Conservation (phyloP, 164 flowering plant genomes). For the Saururus chinensis region DNA sequence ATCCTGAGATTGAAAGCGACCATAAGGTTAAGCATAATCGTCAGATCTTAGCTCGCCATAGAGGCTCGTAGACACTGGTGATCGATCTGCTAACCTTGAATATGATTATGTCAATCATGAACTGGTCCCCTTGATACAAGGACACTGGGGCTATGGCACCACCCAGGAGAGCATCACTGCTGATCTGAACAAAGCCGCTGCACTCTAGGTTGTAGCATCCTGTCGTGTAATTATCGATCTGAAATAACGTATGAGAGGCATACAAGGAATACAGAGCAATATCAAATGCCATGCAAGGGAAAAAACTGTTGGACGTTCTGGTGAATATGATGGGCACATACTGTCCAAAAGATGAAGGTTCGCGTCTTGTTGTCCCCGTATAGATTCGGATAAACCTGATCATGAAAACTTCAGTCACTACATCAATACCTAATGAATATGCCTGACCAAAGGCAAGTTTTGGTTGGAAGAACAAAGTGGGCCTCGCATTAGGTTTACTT, state of each 20-base stretch:
- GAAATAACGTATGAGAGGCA: too few species aligned
- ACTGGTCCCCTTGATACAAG: conserved; percentile 30
- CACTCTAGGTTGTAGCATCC: conserved; percentile 81
- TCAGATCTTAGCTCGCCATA: too few species aligned
- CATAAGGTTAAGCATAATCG: not conserved
- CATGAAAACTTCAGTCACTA: not conserved
- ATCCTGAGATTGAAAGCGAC: not conserved
- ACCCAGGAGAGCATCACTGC: conserved; percentile 57
- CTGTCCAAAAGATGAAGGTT: conserved; percentile 20
- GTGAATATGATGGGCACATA: conserved; percentile 5
- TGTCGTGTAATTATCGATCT: conserved; percentile 40
- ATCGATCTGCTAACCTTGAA: conserved; percentile 46
- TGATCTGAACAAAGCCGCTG: conserved; percentile 71
- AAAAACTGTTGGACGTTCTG: too few species aligned
- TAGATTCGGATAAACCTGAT: not conserved
- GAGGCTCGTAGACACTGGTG: too few species aligned
- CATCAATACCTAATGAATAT: not conserved
- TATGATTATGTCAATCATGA: conserved; percentile 46
- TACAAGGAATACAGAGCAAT: too few species aligned
- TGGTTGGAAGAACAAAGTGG: too few species aligned
- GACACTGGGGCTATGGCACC: conserved; percentile 68
- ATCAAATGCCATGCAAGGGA: too few species aligned
- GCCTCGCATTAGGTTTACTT: too few species aligned
- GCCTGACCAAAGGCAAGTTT: too few species aligned
- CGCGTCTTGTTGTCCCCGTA: conserved; percentile 6